These are phyloP conservation scores for Perilla frutescens DNA, from an alignment of 257 asterid genomes.

Conservation along the genomic window DNA sequence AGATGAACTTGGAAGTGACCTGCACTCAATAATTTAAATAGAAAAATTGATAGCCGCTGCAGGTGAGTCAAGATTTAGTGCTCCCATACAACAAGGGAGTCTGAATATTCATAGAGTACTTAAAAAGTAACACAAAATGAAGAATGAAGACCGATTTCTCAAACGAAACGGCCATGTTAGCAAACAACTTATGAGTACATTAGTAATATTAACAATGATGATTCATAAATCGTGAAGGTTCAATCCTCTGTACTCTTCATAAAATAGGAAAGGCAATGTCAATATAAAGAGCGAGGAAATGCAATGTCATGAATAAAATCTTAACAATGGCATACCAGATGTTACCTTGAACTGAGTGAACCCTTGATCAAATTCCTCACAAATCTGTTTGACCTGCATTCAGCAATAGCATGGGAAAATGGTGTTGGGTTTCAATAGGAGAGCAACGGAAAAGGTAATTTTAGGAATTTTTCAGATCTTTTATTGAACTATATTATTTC, in stretches of 20 bases:
- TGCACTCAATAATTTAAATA: slow-evolving; percentile 16
- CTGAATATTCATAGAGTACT: slow-evolving; percentile 23
- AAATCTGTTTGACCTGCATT: slow-evolving; percentile 69
- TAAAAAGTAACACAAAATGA: slow-evolving; percentile 23
- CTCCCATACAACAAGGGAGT: slow-evolving; percentile 12
- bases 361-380: slow-evolving; percentile 74
- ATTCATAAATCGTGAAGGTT: neutral
- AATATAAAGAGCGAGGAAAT: slow-evolving; percentile 12
- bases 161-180: slow-evolving; percentile 10
- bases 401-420: slow-evolving; percentile 25
- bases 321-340: slow-evolving; percentile 74
- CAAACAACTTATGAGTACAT: neutral
- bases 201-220: neutral
- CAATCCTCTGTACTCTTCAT: slow-evolving; percentile 15
- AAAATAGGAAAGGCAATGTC: slow-evolving; percentile 24
- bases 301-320: slow-evolving; percentile 21
- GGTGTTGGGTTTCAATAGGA: slow-evolving; percentile 13
- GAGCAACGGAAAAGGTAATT: neutral
- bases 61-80: slow-evolving; percentile 18
- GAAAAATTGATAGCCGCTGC: neutral
- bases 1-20: slow-evolving; percentile 21
- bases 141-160: slow-evolving; percentile 2
- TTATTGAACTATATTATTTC: slow-evolving; percentile 25
- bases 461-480: slow-evolving; percentile 2
- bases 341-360: slow-evolving; percentile 77